phyloP scores from a whole-genome alignment of 352 stramenopile genomes.

The Pythium biforme region DNA sequence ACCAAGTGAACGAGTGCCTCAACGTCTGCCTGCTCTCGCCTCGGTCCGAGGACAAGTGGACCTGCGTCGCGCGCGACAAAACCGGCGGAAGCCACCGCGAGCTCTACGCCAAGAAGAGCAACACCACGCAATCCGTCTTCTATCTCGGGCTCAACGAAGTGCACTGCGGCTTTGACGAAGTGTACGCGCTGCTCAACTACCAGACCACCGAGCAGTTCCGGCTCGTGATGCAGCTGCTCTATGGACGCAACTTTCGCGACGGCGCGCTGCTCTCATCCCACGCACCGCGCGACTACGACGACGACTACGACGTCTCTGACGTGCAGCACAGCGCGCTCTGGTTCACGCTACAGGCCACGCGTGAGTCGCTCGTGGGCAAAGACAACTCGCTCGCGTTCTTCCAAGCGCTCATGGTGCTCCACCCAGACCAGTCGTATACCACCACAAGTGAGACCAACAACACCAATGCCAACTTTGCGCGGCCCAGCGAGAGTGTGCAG shows the following conservation, averaged over 20 bases:
- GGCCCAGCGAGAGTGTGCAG: slow-evolving; percentile 45
- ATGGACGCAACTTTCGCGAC: slow-evolving; percentile 57
- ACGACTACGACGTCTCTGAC: slow-evolving; percentile 30
- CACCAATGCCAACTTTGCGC: slow-evolving; percentile 18
- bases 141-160: slow-evolving; percentile 65
- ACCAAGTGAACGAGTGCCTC: slow-evolving; percentile 60
- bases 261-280: slow-evolving; percentile 44
- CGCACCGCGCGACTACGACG: slow-evolving; percentile 32
- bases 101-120: slow-evolving; percentile 51
- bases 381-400: slow-evolving; percentile 65
- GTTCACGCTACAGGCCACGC: slow-evolving; percentile 54
- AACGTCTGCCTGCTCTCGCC: slow-evolving; percentile 53
- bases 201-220: slow-evolving; percentile 55
- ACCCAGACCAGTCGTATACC: slow-evolving; percentile 31
- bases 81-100: slow-evolving; percentile 30
- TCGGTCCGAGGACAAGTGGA: slow-evolving; percentile 55
- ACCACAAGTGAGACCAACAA: background rate
- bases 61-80: slow-evolving; percentile 47
- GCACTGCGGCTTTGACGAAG: slow-evolving; percentile 57
- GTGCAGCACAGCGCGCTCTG: slow-evolving; percentile 58
- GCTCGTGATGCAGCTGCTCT: slow-evolving; percentile 60
- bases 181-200: slow-evolving; percentile 53
- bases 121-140: slow-evolving; percentile 36
- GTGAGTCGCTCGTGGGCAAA: slow-evolving; percentile 46
- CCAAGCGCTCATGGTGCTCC: slow-evolving; percentile 59